Conservation (phyloP, 169 alveolate species). For the Neospora caninum region DNA sequence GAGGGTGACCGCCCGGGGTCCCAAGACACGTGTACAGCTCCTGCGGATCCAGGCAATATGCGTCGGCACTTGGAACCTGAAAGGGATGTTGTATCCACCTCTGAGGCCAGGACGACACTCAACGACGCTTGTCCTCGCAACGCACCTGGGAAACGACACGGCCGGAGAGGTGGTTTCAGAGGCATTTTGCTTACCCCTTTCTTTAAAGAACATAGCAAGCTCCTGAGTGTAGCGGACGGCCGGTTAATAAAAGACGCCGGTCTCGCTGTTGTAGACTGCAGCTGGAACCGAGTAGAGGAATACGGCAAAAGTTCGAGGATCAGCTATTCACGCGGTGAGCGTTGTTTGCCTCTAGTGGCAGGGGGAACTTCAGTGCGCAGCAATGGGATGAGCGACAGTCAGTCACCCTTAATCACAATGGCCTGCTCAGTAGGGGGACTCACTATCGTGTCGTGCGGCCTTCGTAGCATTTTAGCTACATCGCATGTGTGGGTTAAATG, state of each 20-base stretch:
- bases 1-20: no score
- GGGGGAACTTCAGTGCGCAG: not conserved
- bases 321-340: conserved; percentile 76
- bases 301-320: conserved; percentile 75
- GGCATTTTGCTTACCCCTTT: conserved; percentile 56
- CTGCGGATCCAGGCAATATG: not conserved
- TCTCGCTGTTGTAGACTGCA: conserved; percentile 94
- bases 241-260: conserved; percentile 86
- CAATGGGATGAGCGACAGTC: not conserved
- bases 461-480: no score
- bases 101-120: no score
- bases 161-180: conserved; percentile 31
- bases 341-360: conserved; percentile 38
- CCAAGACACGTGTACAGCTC: no score
- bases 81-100: no score
- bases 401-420: not conserved
- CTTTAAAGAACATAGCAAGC: conserved; percentile 22
- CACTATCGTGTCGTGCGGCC: not conserved
- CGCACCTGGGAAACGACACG: not conserved
- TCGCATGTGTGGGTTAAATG: no score
- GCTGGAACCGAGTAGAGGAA: conserved; percentile 92
- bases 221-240: conserved; percentile 78
- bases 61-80: no score
- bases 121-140: not conserved
- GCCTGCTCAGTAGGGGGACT: not conserved